Conservation (phyloP, 2,329 filamentous ascomycete genomes). For the Onygenales sp. region DNA sequence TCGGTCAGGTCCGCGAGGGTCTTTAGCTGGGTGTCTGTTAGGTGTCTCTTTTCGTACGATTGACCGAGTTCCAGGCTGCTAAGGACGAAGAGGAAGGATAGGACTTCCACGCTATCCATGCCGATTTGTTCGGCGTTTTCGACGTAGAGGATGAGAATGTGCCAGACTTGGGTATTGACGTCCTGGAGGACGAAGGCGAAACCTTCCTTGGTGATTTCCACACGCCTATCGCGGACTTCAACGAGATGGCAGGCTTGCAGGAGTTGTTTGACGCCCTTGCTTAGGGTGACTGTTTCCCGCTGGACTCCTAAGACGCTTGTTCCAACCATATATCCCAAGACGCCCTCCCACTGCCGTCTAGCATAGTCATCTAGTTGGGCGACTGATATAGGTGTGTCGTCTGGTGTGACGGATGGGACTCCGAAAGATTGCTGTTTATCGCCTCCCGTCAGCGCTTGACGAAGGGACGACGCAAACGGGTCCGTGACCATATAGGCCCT, state of each 20-base stretch:
- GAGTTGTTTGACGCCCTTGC: constrained; percentile 73
- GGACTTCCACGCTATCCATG: constrained; percentile 85
- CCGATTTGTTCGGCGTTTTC: constrained; percentile 66
- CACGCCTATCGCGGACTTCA: constrained; percentile 44
- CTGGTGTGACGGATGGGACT: constrained; percentile 61
- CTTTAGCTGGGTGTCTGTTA: constrained; percentile 70
- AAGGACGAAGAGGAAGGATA: constrained; percentile 92
- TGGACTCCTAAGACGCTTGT: constrained; percentile 39
- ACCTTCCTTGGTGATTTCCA: constrained; percentile 81
- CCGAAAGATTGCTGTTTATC: constrained; percentile 84
- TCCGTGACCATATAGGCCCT: constrained; percentile 67
- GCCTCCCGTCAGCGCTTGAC: constrained; percentile 77
- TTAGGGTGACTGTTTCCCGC: constrained; percentile 44
- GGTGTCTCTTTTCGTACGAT: constrained; percentile 76
- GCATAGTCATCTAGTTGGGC: constrained; percentile 76
- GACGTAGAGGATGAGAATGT: constrained; percentile 83
- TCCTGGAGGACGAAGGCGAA: constrained; percentile 94
- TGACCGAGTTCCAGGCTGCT: constrained; percentile 86
- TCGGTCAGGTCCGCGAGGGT: constrained; percentile 88
- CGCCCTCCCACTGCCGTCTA: constrained; percentile 85
- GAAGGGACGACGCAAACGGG: constrained; percentile 74
- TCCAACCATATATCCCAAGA: constrained; percentile 86
- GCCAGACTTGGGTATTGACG: constrained; percentile 95
- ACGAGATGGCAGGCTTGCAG: constrained; percentile 75
- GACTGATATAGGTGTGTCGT: constrained; percentile 56